phyloP scores from a whole-genome alignment of 345 rosid species.

The Eucalyptus grandis region DNA sequence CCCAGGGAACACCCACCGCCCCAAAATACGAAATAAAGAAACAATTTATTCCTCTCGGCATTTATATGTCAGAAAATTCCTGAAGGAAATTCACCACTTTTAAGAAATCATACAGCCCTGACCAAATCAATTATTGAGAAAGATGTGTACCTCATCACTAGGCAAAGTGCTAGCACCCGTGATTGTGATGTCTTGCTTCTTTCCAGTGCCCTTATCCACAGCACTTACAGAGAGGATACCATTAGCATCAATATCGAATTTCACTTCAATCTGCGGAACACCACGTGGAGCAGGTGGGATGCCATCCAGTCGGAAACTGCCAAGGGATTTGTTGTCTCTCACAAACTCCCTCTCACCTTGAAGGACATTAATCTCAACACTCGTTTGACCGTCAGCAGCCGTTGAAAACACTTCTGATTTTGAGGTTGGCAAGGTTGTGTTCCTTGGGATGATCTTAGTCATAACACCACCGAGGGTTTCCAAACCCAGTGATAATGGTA shows the following conservation, averaged over 20 bases:
- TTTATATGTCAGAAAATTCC: neutral
- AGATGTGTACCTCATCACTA: conserved; percentile 57
- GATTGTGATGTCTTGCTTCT: conserved; percentile 48
- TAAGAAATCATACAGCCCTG: neutral
- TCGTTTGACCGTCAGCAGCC: conserved; percentile 98
- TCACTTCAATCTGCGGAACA: conserved; percentile 43
- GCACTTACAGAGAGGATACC: conserved; percentile 45
- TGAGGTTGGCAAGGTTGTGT: conserved; percentile 90
- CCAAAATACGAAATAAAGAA: neutral
- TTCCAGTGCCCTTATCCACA: conserved; percentile 40
- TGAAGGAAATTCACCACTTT: neutral
- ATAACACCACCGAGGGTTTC: conserved; percentile 98
- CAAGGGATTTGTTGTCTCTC: conserved; percentile 84
- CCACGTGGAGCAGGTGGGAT: conserved; percentile 47
- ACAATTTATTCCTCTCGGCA: neutral
- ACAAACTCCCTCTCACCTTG: conserved; percentile 99
- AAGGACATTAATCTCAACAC: conserved; percentile 93
- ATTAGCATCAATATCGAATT: conserved; percentile 42
- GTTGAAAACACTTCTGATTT: conserved; percentile 98
- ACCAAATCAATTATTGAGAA: neutral
- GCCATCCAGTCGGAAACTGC: conserved; percentile 46
- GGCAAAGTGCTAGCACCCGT: conserved; percentile 80
- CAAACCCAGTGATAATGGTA: conserved; percentile 80
- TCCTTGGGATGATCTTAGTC: conserved; percentile 95
- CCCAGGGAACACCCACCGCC: neutral